A percentile compares a stretch with the other conserved stretches of the same genome.
phyloP scores from a whole-genome alignment of 305 asterid genomes.

The Plantago lanceolata region DNA sequence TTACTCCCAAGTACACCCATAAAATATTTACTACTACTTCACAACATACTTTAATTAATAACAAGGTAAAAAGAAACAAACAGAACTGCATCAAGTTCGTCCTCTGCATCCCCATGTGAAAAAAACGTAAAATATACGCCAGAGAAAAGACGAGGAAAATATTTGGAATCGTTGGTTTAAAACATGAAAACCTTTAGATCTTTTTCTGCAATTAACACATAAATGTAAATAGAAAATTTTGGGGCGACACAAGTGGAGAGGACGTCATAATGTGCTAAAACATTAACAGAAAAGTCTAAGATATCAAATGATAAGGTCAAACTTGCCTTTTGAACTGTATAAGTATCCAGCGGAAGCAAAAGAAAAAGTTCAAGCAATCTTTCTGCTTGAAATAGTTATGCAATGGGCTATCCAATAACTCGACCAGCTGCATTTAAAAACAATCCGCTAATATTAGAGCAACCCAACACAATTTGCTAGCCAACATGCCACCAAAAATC shows the following conservation, averaged over 20 bases:
- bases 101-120: too few relatives aligned
- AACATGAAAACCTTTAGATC: too few relatives aligned
- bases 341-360: slow-evolving; percentile 97
- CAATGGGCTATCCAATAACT: slow-evolving; percentile 79
- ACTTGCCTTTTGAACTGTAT: slow-evolving; percentile 96
- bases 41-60: too few relatives aligned
- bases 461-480: slow-evolving; percentile 15
- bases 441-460: neutral
- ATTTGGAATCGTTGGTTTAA: too few relatives aligned
- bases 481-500: neutral
- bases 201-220: neutral
- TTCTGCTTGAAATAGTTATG: slow-evolving; percentile 80
- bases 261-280: slow-evolving; percentile 4
- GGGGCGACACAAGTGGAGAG: neutral
- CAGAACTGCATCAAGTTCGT: too few relatives aligned
- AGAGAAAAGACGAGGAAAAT: too few relatives aligned
- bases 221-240: neutral
- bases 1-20: too few relatives aligned
- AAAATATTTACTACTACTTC: too few relatives aligned
- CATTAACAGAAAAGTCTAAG: neutral
- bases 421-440: slow-evolving; percentile 70
- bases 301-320: neutral
- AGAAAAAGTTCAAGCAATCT: slow-evolving; percentile 94
- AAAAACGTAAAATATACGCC: too few relatives aligned
- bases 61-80: too few relatives aligned